Percentiles rank a stretch among this genome's conserved stretches.
These are phyloP conservation scores for Picochlorum costavermella DNA, from an alignment of 139 green algal genomes.

Conservation along the genomic window DNA sequence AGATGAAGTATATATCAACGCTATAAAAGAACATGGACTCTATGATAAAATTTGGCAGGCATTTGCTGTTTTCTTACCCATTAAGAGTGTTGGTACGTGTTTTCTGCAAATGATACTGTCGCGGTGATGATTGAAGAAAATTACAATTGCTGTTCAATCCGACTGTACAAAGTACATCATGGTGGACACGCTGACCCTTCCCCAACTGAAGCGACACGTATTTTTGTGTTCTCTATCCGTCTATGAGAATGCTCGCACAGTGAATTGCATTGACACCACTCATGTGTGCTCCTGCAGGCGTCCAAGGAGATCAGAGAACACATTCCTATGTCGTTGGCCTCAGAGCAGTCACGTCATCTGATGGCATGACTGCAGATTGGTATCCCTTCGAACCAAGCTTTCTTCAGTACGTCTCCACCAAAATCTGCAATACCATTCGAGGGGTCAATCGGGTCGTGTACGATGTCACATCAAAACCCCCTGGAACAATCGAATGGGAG, in stretches of 20 bases:
- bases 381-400: constrained; percentile 91
- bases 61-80: constrained; percentile 96
- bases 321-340: constrained; percentile 91
- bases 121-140: constrained; percentile 18
- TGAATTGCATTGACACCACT: not conserved
- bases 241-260: not conserved
- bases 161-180: constrained; percentile 15
- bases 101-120: not conserved
- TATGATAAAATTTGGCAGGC: constrained; percentile 99
- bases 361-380: constrained; percentile 99
- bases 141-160: constrained; percentile 38
- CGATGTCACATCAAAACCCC: constrained; percentile 97
- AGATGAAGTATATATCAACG: constrained; percentile 96
- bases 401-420: constrained; percentile 74
- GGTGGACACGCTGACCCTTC: constrained; percentile 26
- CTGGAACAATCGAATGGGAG: constrained; percentile 98
- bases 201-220: constrained; percentile 19
- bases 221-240: not conserved
- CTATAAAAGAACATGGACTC: constrained; percentile 84
- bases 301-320: constrained; percentile 91
- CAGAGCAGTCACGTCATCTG: constrained; percentile 71
- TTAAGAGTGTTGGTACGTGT: constrained; percentile 63
- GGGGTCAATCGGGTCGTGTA: constrained; percentile 96
- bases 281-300: constrained; percentile 33
- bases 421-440: constrained; percentile 91